These are phyloP conservation scores for Ananas comosus DNA, from an alignment of 176 grass and related monocot genomes.

Conservation along the genomic window DNA sequence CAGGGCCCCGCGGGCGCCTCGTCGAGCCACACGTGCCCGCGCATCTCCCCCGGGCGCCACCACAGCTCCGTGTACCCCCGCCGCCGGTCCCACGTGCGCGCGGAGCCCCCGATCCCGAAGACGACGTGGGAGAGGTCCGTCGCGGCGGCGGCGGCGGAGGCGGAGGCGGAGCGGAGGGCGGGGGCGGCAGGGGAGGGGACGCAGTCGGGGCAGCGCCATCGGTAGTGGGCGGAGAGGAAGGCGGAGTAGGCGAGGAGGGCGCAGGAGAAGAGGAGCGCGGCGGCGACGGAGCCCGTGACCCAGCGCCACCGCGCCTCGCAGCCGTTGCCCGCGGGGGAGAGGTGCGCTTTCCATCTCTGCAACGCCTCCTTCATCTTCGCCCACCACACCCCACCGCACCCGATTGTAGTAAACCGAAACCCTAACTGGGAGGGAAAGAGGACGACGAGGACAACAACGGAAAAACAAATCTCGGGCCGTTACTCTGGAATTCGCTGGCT, in stretches of 20 bases:
- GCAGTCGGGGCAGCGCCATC: slow-evolving; percentile 28
- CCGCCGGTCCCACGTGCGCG: slow-evolving; percentile 44
- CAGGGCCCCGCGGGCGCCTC: slow-evolving; percentile 35
- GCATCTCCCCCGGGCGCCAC: slow-evolving; percentile 51
- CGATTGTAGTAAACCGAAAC: neutral
- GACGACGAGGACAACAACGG: no score
- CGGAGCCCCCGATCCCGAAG: slow-evolving; percentile 78
- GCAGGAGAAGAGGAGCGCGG: slow-evolving; percentile 39
- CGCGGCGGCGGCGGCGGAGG: slow-evolving; percentile 20
- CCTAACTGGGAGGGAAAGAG: no score
- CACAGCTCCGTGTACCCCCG: slow-evolving; percentile 68
- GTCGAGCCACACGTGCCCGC: slow-evolving; percentile 91
- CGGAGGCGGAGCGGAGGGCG: neutral
- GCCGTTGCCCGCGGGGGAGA: slow-evolving; percentile 7
- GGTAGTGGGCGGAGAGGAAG: slow-evolving; percentile 33
- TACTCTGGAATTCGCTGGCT: no score
- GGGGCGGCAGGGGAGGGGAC: neutral
- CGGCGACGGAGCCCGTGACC: slow-evolving; percentile 37
- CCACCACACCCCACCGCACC: no score
- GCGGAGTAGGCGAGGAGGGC: slow-evolving; percentile 50
- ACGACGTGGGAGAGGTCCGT: slow-evolving; percentile 54
- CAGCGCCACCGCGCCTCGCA: slow-evolving; percentile 31
- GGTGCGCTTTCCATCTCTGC: slow-evolving; percentile 34
- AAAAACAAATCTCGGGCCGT: no score
- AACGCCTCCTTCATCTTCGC: slow-evolving; percentile 11